phyloP scores from a whole-genome alignment of 306 rosid species.

The Cucurbita maxima region DNA sequence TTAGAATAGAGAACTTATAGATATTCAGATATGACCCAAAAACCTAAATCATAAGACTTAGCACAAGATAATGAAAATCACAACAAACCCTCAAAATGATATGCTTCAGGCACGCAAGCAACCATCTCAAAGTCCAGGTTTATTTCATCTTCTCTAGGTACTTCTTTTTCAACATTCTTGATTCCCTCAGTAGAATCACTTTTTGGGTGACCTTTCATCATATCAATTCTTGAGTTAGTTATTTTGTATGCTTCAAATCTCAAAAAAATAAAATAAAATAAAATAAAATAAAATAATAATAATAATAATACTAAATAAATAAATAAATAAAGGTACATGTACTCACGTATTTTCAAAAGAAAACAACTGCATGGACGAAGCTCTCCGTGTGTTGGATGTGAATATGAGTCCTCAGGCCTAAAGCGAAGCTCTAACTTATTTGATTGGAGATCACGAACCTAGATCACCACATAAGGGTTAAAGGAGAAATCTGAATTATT shows the following conservation, averaged over 20 bases:
- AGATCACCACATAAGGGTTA: not conserved
- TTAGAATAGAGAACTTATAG: not conserved
- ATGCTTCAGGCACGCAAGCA: constrained; percentile 48
- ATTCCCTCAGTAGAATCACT: constrained; percentile 2
- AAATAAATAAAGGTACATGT: not conserved
- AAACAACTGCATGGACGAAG: constrained; percentile 46
- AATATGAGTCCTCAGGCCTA: constrained; percentile 72
- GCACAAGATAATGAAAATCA: not conserved
- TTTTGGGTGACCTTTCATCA: constrained; percentile 16
- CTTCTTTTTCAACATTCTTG: constrained; percentile 8
- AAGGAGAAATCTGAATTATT: not conserved
- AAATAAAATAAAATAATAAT: no score
- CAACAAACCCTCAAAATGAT: constrained; percentile 57
- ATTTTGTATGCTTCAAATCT: constrained; percentile 7
- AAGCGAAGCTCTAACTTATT: constrained; percentile 66
- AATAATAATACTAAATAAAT: no score
- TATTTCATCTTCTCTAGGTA: constrained; percentile 12
- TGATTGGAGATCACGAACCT: constrained; percentile 48
- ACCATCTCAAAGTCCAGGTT: constrained; percentile 43
- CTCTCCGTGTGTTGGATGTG: constrained; percentile 77
- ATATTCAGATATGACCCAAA: not conserved
- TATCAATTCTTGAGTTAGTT: constrained; percentile 15
- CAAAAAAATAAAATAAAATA: not conserved
- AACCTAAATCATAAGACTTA: not conserved
- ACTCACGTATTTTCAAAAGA: constrained; percentile 43